Conservation (phyloP, 257 asterid genomes). For the Ocimum tenuiflorum region DNA sequence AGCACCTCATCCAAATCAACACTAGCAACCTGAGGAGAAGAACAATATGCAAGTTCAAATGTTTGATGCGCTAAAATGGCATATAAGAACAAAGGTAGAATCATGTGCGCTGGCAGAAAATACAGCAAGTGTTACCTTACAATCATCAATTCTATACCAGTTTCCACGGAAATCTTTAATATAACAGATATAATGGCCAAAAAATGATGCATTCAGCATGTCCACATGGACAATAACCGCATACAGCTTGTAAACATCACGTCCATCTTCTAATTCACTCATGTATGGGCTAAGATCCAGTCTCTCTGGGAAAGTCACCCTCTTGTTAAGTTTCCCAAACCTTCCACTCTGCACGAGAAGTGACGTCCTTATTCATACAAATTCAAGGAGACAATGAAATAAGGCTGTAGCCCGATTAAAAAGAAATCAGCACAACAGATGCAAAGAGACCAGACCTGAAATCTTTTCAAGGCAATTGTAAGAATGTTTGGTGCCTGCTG, state of each 20-base stretch:
- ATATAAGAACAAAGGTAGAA: background rate
- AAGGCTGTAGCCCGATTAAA: background rate
- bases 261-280: slow-evolving; percentile 59
- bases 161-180: slow-evolving; percentile 70
- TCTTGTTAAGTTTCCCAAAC: slow-evolving; percentile 92
- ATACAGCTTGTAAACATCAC: slow-evolving; percentile 72
- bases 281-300: slow-evolving; percentile 73
- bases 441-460: slow-evolving; percentile 55
- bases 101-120: background rate
- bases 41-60: background rate
- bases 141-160: slow-evolving; percentile 90
- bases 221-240: slow-evolving; percentile 96
- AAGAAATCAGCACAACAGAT: slow-evolving; percentile 1
- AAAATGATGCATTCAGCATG: slow-evolving; percentile 95
- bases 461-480: slow-evolving; percentile 93
- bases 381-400: background rate
- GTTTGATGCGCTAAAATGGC: background rate
- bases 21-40: slow-evolving; percentile 44
- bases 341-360: slow-evolving; percentile 74
- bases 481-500: slow-evolving; percentile 84
- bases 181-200: slow-evolving; percentile 96
- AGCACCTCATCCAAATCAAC: slow-evolving; percentile 88
- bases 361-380: slow-evolving; percentile 5
- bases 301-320: slow-evolving; percentile 83
- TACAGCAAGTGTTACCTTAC: slow-evolving; percentile 49